These are phyloP conservation scores for Kurtzmaniella fragi DNA, from an alignment of 805 yeast genomes.

Conservation along the genomic window DNA sequence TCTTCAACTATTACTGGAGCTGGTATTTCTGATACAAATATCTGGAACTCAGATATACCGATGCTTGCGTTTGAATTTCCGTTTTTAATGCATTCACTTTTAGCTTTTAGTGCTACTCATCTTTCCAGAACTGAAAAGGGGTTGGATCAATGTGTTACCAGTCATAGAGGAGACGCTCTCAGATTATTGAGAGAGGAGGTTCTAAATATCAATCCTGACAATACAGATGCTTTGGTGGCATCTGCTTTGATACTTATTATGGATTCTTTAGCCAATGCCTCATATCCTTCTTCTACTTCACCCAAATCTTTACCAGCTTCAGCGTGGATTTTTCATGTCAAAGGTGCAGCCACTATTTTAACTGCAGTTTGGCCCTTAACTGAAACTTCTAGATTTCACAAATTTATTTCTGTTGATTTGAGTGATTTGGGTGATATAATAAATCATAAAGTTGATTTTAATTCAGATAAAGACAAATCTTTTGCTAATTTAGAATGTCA, in stretches of 20 bases:
- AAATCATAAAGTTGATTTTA: conserved; percentile 31
- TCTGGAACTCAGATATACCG: conserved; percentile 88
- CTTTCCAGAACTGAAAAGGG: conserved; percentile 72
- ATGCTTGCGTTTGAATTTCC: conserved; percentile 83
- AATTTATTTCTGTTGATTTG: conserved; percentile 68
- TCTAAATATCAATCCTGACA: conserved; percentile 72
- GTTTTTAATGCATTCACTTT: conserved; percentile 84
- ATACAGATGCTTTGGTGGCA: conserved; percentile 91
- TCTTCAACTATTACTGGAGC: conserved; percentile 87
- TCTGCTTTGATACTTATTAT: conserved; percentile 83
- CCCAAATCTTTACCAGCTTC: conserved; percentile 77
- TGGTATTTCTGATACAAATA: conserved; percentile 78
- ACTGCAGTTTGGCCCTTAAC: conserved; percentile 93
- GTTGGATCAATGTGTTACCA: conserved; percentile 73
- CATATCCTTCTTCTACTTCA: conserved; percentile 45
- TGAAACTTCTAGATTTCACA: conserved; percentile 38
- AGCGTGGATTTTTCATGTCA: conserved; percentile 96
- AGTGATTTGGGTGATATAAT: conserved; percentile 81
- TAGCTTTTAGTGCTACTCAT: conserved; percentile 92
- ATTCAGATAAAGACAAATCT: conserved; percentile 16
- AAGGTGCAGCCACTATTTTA: conserved; percentile 93
- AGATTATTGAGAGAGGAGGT: conserved; percentile 81
- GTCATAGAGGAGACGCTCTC: conserved; percentile 84
- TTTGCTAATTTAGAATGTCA: conserved; percentile 70
- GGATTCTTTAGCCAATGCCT: conserved; percentile 92